Base-by-base conservation (phyloP, 2,329 filamentous ascomycete genomes). In the Tolypocladium cylindrosporum region DNA sequence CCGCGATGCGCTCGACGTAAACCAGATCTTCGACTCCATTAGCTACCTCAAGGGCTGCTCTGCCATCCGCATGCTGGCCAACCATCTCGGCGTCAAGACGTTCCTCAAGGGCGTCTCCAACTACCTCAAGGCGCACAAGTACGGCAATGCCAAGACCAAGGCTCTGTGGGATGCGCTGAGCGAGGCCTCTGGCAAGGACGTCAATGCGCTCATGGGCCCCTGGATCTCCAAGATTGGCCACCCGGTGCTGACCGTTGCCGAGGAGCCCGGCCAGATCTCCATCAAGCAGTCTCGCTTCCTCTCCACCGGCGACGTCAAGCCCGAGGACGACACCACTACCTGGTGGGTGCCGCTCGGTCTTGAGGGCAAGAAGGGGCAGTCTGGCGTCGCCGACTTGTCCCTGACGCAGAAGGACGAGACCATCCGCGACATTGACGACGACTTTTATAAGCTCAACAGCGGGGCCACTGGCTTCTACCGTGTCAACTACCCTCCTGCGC, bases 201-300 rank as follows among this genome's bases (percentile, higher is more conserved):
- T 99, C 41, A 86, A 87, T 63, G 79, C 80, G 54, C 88, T 97
- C 68, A 99, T 99, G 92, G 81, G 90, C 63, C 86, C 89, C 21
- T 99, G 94, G 94, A 96, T 97, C 68, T 86, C 88, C 66, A 94
- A 93, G 76, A 95, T 97, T 64, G 94, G 94, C 1, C 96, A 96
- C 74, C 94, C 94, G 0, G 86, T 97, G 16, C 75, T 99, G 24
- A 95, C 89, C 2, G 83, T 97, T 19, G 81, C 87, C 27, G 94
- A 97, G 74, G 86, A 93, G 70, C 84, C 87, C 58, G 88, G 89
- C 19, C 87, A 93, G 71, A 88, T 97, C 66, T 85, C 83, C 50
- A 77, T 97, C 60, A 87, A 87, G 69, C 94, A 99, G 73, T 88
- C 85, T 55, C 88, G 94, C 59, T 99, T 97, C 82, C 79, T 99